Percentiles rank a stretch among this genome's conserved stretches.
These are phyloP conservation scores for Termitomyces sp. DNA, from an alignment of 768 basidiomycete genomes.

Conservation along the genomic window DNA sequence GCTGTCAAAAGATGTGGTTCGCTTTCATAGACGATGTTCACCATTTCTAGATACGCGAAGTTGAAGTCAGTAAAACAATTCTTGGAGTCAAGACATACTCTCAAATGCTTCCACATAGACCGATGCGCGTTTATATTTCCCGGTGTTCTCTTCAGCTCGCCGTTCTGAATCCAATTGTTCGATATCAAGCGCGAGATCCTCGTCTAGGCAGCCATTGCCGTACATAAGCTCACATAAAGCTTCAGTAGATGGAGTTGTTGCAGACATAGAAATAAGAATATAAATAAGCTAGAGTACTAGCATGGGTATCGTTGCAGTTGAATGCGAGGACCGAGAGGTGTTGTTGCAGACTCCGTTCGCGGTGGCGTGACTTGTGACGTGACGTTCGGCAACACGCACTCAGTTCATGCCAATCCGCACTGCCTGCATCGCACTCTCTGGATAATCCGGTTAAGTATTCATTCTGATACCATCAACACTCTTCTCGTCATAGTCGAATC, in stretches of 20 bases:
- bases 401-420: too few species aligned
- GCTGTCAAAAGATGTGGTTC: constrained; percentile 36
- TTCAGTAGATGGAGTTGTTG: background rate
- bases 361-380: background rate
- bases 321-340: background rate
- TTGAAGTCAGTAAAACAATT: background rate
- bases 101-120: constrained; percentile 26
- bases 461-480: too few species aligned
- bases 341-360: background rate
- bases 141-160: background rate
- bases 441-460: too few species aligned
- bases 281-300: background rate
- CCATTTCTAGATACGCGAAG: constrained; percentile 30
- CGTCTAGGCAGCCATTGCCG: constrained; percentile 3
- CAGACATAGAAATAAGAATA: background rate
- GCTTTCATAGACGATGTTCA: constrained; percentile 31
- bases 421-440: too few species aligned
- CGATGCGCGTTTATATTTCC: constrained; percentile 17
- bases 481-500: too few species aligned
- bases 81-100: constrained; percentile 13
- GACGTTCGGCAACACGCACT: background rate
- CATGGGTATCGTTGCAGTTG: background rate
- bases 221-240: constrained; percentile 10
- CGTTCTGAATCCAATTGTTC: constrained; percentile 18
- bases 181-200: constrained; percentile 12